These are phyloP conservation scores for Apiospora rasikravindrae DNA, from an alignment of 2,329 filamentous ascomycete genomes.

Conservation along the genomic window DNA sequence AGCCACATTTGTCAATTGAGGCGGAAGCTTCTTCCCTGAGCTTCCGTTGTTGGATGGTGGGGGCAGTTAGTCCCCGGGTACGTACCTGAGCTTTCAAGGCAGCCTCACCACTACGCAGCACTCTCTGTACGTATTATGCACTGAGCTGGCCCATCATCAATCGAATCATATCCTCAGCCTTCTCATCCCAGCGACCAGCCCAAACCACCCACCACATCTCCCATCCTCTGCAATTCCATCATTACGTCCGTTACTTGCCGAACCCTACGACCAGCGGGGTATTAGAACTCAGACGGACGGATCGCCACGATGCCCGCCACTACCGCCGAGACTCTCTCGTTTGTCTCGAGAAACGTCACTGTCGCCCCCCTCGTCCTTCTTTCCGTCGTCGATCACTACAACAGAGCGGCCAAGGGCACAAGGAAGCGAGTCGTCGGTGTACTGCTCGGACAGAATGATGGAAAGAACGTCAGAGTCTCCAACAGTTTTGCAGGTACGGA, in stretches of 20 bases:
- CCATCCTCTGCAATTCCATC: constrained; percentile 17
- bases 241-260: constrained; percentile 22
- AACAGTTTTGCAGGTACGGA: constrained; percentile 94
- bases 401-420: constrained; percentile 87
- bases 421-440: constrained; percentile 90
- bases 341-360: constrained; percentile 93
- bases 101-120: constrained; percentile 40
- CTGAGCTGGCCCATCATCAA: constrained; percentile 20
- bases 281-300: constrained; percentile 12
- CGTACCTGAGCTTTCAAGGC: constrained; percentile 28
- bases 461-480: constrained; percentile 93
- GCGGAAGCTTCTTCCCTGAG: constrained; percentile 16
- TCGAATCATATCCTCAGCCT: constrained; percentile 21
- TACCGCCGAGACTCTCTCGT: constrained; percentile 92
- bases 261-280: not conserved
- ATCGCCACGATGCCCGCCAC: constrained; percentile 82
- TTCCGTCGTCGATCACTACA: constrained; percentile 98
- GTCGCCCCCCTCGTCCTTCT: constrained; percentile 97
- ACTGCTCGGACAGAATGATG: constrained; percentile 92
- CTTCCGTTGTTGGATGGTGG: constrained; percentile 1
- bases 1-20: not conserved
- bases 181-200: constrained; percentile 23
- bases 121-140: constrained; percentile 20
- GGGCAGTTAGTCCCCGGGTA: not conserved
- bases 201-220: constrained; percentile 18